These are phyloP conservation scores for Myrmaecium sp. DNA, from an alignment of 2,329 filamentous ascomycete species.

Conservation along the genomic window DNA sequence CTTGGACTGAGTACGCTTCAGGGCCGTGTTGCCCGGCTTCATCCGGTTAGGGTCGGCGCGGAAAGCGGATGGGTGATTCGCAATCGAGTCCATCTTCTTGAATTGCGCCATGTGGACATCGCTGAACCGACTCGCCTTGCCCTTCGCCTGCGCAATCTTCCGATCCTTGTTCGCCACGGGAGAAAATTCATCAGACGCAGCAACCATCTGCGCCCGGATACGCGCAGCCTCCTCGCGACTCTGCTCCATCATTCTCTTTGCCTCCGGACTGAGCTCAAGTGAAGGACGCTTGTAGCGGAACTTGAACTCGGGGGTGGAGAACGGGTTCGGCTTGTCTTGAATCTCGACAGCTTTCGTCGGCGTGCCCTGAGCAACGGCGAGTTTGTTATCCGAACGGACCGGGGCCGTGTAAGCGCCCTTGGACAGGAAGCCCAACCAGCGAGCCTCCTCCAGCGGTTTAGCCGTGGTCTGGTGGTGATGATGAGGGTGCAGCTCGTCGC, in stretches of 20 bases:
- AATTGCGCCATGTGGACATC: constrained; percentile 76
- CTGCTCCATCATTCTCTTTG: constrained; percentile 43
- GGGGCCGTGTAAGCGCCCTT: constrained; percentile 42
- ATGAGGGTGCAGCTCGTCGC: constrained; percentile 82
- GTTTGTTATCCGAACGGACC: constrained; percentile 21
- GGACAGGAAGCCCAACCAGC: constrained; percentile 60
- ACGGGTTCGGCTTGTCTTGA: constrained; percentile 9
- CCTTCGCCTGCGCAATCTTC: constrained; percentile 65
- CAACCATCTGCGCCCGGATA: constrained; percentile 52
- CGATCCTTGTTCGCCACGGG: constrained; percentile 32
- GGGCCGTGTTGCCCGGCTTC: constrained; percentile 25
- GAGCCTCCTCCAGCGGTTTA: constrained; percentile 60
- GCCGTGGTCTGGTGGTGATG: constrained; percentile 59
- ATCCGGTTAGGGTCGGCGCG: constrained; percentile 39
- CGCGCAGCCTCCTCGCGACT: constrained; percentile 54
- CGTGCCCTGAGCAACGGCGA: constrained; percentile 37
- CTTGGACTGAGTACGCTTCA: constrained; percentile 21
- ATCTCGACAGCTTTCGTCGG: constrained; percentile 37
- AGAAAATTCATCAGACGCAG: constrained; percentile 30
- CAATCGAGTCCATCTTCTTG: constrained; percentile 96
- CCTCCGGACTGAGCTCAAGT: constrained; percentile 41
- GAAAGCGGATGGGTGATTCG: constrained; percentile 65
- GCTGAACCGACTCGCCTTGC: constrained; percentile 64
- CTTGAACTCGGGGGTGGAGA: constrained; percentile 38
- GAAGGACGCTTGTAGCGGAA: constrained; percentile 44